Base-by-base conservation (phyloP, 176 grass and related monocot species). In the Eremochloa ophiuroides region DNA sequence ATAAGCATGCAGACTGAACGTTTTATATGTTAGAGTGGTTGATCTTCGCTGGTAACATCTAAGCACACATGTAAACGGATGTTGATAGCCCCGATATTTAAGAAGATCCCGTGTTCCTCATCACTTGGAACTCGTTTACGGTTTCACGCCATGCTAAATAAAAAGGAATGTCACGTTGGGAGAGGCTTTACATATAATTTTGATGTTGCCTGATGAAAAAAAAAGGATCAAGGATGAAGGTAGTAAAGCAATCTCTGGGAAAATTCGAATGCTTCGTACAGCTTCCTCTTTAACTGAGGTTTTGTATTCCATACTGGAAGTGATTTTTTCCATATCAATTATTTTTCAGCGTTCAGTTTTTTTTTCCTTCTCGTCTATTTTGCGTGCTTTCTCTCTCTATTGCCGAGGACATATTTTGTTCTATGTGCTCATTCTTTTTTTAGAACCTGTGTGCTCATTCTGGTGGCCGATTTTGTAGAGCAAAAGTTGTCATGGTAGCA, bases 1-100 rank as follows among this genome's bases (percentile, higher is more conserved):
- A 79, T 83, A 90, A 90, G 79, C 83, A 60, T 18, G n/a, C 17
- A 11, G 28, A 6, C 39, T 64, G 82, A 10, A 11, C 20, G 50
- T 42, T 65, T 35, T 65, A 27, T 73, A 82, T 66, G 2, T 50
- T 1, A 56, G 55, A 59, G 55, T 38, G 8, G 30, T 56, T 35
- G 7, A 55, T 58, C 22, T 66, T 12, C 12, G 11, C 4, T 28
- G 56, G 16, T 25, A 64, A 55, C 77, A 44, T 61, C 77, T 69
- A 60, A 64, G 40, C 35, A 69, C 60, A 17, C 80, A 79, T 56
- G 62, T 17, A 72, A 30, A 72, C 28, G 4, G 62, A 68, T 34
- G 70, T 40, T 11, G 77, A 58, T 33, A 59, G 58, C 26, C 61
- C 38, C 16, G 25, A 74, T 48, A 26, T 34, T 15, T 15, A 62